Evolutionary conservation across 495 filamentous ascomycete species (phyloP).

Genomic region (Saxophila tyrrhenica): DNA sequence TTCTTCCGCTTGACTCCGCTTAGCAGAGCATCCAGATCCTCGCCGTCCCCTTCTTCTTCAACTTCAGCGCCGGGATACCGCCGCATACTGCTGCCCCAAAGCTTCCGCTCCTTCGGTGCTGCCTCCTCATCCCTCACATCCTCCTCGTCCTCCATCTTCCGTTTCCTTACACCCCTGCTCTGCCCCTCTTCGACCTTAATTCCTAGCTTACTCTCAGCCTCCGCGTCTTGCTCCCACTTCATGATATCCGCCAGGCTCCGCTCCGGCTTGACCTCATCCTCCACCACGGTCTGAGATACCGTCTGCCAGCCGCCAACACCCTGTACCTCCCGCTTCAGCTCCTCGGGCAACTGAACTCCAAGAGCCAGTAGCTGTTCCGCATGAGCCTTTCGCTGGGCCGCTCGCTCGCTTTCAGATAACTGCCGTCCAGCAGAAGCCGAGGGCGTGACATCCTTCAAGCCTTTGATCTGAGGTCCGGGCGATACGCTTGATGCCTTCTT

Average conservation of each 20-base stretch:
- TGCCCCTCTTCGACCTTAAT: constrained; percentile 29
- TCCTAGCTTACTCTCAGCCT: constrained; percentile 28
- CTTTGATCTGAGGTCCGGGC: constrained; percentile 2
- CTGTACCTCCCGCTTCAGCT: constrained; percentile 67
- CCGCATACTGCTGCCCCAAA: constrained; percentile 64
- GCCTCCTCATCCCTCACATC: constrained; percentile 34
- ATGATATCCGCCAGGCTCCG: constrained; percentile 6
- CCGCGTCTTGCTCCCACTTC: constrained; percentile 34
- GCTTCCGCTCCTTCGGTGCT: constrained; percentile 33
- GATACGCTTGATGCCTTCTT: too few species aligned
- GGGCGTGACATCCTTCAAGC: constrained; percentile 1
- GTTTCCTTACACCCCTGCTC: constrained; percentile 57
- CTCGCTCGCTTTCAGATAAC: constrained; percentile 26
- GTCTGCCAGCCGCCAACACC: constrained; percentile 87
- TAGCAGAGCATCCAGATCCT: constrained; percentile 62
- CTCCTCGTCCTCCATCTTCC: constrained; percentile 44
- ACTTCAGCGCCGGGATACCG: constrained; percentile 44
- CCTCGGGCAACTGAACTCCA: constrained; percentile 75
- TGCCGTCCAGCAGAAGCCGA: neutral
- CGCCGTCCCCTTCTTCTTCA: constrained; percentile 41
- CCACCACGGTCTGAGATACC: constrained; percentile 44
- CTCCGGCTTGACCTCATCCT: constrained; percentile 11
- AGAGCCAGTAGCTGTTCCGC: constrained; percentile 77
- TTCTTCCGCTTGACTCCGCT: constrained; percentile 26
- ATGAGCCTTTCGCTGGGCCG: constrained; percentile 69